Conservation (phyloP, 2,329 filamentous ascomycete species). For the Colletotrichum cuscutae region DNA sequence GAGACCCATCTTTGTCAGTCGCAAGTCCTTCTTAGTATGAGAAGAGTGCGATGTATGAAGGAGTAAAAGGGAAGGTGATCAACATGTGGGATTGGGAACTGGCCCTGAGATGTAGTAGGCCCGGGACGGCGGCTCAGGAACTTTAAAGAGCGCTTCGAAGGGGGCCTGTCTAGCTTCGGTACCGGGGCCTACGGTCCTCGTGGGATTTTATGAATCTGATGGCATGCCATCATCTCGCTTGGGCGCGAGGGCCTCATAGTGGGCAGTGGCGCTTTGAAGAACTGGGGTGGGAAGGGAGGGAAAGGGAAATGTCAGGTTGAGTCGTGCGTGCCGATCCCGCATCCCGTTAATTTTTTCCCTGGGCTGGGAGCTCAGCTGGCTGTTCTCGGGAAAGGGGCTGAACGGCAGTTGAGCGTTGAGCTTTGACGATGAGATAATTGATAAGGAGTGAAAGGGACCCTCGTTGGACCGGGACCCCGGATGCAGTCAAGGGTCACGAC, state of each 20-base stretch:
- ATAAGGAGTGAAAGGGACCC: neutral
- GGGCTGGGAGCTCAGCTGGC: too few relatives aligned
- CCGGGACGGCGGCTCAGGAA: neutral
- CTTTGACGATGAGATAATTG: neutral
- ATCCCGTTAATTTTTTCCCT: neutral
- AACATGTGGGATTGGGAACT: neutral
- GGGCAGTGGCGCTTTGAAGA: neutral
- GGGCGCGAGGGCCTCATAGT: neutral
- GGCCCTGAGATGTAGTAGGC: too few relatives aligned
- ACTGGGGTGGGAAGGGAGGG: neutral
- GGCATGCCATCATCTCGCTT: neutral
- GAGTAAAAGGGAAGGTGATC: neutral
- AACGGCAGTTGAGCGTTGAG: neutral
- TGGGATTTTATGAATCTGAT: neutral
- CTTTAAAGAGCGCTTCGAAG: neutral
- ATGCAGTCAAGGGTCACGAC: neutral
- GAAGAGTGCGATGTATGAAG: neutral
- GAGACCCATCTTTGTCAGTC: constrained; percentile 4
- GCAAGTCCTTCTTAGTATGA: neutral
- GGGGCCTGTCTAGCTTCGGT: neutral
- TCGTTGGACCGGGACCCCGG: neutral
- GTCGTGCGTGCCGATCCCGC: neutral
- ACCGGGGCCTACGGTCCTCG: neutral
- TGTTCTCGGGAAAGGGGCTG: neutral
- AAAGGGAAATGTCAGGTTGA: neutral